Evolutionary conservation across 129 eudicot species (phyloP).

Genomic region (Arctium lappa): DNA sequence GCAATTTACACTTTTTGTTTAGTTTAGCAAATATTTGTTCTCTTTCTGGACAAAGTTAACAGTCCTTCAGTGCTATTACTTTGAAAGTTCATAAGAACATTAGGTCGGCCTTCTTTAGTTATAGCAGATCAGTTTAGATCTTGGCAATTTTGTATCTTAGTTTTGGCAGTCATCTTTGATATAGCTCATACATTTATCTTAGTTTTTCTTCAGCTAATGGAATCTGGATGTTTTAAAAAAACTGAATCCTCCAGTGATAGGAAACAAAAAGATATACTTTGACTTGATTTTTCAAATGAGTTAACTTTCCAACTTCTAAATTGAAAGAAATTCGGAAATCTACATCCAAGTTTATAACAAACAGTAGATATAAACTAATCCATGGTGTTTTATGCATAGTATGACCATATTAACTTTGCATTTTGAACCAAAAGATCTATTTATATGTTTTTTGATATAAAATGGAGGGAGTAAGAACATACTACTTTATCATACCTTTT

Average conservation of each 20-base stretch:
- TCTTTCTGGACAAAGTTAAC: not conserved
- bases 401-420: not conserved
- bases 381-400: not conserved
- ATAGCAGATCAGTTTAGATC: not conserved
- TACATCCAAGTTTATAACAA: not conserved
- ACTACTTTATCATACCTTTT: not conserved
- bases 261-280: not conserved
- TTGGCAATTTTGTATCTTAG: not conserved
- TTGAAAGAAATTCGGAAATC: not conserved
- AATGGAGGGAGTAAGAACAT: not conserved
- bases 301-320: not conserved
- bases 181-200: too few relatives aligned
- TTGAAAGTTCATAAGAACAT: too few relatives aligned
- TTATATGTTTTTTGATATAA: not conserved
- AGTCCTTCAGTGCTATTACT: not conserved
- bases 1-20: not conserved
- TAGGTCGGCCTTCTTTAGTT: too few relatives aligned
- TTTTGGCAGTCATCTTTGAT: not conserved
- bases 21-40: not conserved
- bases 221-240: not conserved
- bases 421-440: not conserved
- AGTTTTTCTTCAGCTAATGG: too few relatives aligned
- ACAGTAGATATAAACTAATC: not conserved
- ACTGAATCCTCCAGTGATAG: not conserved
- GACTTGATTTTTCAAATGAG: not conserved